A percentile compares a stretch with the other conserved stretches of the same genome.
phyloP scores from a whole-genome alignment of 306 rosid genomes.

The Glycyrrhiza uralensis region DNA sequence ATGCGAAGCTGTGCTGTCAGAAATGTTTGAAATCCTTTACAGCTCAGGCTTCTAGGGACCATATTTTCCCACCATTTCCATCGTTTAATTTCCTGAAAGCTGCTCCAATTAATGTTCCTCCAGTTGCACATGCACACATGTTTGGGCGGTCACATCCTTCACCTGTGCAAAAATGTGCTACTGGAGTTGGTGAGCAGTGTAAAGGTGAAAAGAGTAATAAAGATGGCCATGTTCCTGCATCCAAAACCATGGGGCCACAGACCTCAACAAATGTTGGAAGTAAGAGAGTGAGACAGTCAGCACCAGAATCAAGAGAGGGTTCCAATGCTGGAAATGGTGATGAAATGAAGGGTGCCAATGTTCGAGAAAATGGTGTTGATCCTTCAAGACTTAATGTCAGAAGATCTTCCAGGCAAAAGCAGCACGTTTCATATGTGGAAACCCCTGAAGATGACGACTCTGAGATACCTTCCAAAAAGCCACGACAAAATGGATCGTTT shows the following conservation, averaged over 20 bases:
- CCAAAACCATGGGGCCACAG: constrained; percentile 30
- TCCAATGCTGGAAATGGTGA: constrained; percentile 18
- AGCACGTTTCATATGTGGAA: constrained; percentile 43
- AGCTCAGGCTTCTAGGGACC: constrained; percentile 36
- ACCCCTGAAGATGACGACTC: constrained; percentile 29
- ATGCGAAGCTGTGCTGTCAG: constrained; percentile 41
- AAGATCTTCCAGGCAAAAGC: constrained; percentile 64
- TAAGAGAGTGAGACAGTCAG: constrained; percentile 50
- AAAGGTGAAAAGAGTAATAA: constrained; percentile 35
- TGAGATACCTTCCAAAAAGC: constrained; percentile 40
- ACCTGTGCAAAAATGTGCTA: constrained; percentile 31
- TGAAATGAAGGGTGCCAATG: constrained; percentile 18
- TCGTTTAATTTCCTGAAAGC: constrained; percentile 17
- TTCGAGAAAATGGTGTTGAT: constrained; percentile 28
- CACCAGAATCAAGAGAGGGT: constrained; percentile 34
- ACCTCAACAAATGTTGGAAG: constrained; percentile 40
- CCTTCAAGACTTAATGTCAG: constrained; percentile 36
- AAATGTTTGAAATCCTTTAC: constrained; percentile 43
- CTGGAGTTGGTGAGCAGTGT: constrained; percentile 27
- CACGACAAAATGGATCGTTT: constrained; percentile 29
- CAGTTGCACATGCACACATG: background rate
- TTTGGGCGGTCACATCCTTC: background rate
- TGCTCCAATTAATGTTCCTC: constrained; percentile 17
- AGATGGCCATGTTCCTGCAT: constrained; percentile 26
- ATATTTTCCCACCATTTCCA: constrained; percentile 17